Base-by-base conservation (phyloP, 768 basidiomycete species). In the Pleurotus djamor region DNA sequence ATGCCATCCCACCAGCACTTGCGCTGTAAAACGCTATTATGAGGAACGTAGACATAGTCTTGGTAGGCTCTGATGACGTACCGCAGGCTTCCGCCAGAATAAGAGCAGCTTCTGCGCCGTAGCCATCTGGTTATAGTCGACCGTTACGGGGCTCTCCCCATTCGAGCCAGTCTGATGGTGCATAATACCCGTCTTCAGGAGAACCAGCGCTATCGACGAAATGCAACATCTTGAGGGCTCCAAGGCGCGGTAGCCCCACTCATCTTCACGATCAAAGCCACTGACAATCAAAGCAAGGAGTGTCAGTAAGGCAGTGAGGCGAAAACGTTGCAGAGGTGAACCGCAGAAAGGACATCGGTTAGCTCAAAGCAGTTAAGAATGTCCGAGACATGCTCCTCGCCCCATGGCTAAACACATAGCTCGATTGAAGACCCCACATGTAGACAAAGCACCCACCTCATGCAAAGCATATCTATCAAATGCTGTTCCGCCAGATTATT, bases 1-100 rank as follows among this genome's bases (percentile, higher is more conserved):
- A 95, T 80, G 9, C 96, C 96, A 66, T 99, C 97, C 97, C 97
- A 99, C 97, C 97, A 99, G 75, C 96, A 98, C 78, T 99, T 98
- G 44, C 97, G 82, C 96, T 98, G 61, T n/a, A 59, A 59, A 47
- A 51, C 64, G 21, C 12, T 36, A 58, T 12, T 8, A 58, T 61
- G 51, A 62, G 45, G 45, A 56, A 21, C 61, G 47, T 32, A 52
- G 52, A 52, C 17, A 45, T n/a, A 59, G 48, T 16, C 21, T 28
- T 28, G 21, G 59, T 57, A 47, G 16, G 16, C 52, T 21, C 41
- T 48, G 63, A 61, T 38, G 14, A 85, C 94, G 65, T 74, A 97
- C 96, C n/a, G 97, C 97, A 47, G 97, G 97, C 73, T 99, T 99
- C 71, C 97, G 83, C 97, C 97, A 99, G 81, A 99, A 99, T 43